Percentiles rank a stretch among this genome's conserved stretches.
Conservation (phyloP, 2,329 filamentous ascomycete species). For the Neofusicoccum kwambonambiense region DNA sequence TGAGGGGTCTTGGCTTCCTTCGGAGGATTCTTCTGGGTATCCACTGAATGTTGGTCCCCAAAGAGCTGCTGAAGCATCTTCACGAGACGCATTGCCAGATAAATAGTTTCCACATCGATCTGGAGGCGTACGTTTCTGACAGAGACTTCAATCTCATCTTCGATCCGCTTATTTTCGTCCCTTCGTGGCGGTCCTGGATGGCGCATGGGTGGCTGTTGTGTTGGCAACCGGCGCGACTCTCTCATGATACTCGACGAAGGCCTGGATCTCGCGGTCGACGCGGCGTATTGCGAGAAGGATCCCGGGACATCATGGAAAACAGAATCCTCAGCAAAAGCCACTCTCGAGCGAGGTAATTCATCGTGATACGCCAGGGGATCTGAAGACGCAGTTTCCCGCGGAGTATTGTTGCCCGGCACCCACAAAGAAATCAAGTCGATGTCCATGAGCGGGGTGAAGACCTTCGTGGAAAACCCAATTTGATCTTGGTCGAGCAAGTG, state of each 20-base stretch:
- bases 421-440: conserved; percentile 39
- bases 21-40: neutral
- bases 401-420: conserved; percentile 28
- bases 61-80: conserved; percentile 13
- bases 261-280: conserved; percentile 37
- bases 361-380: neutral
- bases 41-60: neutral
- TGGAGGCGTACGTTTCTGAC: conserved; percentile 35
- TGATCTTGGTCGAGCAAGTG: neutral
- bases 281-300: conserved; percentile 49
- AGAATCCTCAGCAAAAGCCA: conserved; percentile 33
- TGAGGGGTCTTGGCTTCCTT: conserved; percentile 6
- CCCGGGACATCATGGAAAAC: conserved; percentile 46
- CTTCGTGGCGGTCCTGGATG: neutral
- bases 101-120: conserved; percentile 36
- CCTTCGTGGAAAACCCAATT: neutral
- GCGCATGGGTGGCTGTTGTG: neutral
- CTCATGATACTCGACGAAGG: conserved; percentile 17
- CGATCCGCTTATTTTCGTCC: neutral
- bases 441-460: conserved; percentile 31
- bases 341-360: neutral
- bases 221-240: neutral
- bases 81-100: conserved; percentile 34
- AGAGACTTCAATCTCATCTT: conserved; percentile 29
- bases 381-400: neutral